Conservation (phyloP, 345 rosid genomes). For the Hevea brasiliensis region DNA sequence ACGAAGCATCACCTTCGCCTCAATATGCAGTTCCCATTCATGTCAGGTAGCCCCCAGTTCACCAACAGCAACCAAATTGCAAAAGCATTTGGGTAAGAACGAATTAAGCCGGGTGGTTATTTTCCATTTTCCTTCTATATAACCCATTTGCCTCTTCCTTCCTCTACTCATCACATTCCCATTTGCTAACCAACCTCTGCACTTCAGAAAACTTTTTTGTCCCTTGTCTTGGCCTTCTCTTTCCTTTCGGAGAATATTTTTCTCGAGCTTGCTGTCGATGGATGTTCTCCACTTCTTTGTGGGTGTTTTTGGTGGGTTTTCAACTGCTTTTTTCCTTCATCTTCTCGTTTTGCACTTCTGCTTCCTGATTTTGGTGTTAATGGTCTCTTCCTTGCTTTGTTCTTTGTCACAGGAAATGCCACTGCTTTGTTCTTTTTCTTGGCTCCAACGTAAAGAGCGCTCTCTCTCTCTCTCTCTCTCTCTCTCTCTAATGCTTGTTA, state of each 20-base stretch:
- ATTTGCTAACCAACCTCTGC: no score
- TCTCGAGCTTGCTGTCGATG: no score
- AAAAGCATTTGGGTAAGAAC: constrained; percentile 9
- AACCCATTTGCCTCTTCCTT: no score
- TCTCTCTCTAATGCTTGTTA: no score
- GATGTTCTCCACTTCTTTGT: constrained; percentile 70
- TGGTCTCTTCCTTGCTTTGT: neutral
- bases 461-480: neutral
- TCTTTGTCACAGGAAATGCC: constrained; percentile 73
- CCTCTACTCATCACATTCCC: no score
- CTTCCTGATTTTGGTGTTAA: neutral
- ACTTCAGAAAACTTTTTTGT: no score
- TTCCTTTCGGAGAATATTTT: no score
- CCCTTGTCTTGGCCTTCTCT: no score
- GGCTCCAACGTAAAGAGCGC: constrained; percentile 60
- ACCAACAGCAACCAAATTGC: neutral
- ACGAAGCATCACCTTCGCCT: no score
- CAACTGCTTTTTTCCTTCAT: constrained; percentile 5
- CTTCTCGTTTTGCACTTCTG: constrained; percentile 17
- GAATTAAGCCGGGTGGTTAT: constrained; percentile 10
- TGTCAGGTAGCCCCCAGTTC: constrained; percentile 10
- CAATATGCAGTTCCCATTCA: neutral
- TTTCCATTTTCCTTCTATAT: constrained; percentile 33
- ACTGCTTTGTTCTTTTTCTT: constrained; percentile 93
- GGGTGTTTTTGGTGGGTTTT: constrained; percentile 75